Base-by-base conservation (phyloP, 441 rosid genomes). In the Mallotus repandus region DNA sequence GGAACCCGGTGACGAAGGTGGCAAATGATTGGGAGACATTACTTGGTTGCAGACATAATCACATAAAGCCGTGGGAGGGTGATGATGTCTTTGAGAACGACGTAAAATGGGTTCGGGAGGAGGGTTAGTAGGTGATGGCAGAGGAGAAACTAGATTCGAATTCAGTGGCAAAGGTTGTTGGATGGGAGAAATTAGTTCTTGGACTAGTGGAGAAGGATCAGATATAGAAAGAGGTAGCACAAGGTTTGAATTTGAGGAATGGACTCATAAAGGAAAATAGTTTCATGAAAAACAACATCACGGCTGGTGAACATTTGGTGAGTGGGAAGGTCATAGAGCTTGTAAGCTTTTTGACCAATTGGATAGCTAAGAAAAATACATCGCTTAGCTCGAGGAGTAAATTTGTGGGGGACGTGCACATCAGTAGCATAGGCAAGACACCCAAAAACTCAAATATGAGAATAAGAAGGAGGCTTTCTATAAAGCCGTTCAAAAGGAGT, bases 211-310 rank as follows among this genome's bases (percentile, higher is more conserved):
- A 2, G 41, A 38, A 38, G 41, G 41, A 38, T 38, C 41, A 4
- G 7, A 38, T 6, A 38, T 1, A 4, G 7, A 38, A 38, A 38
- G 6, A 0, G 6, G 41, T 3, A 38, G 6, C 7, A 38, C 7
- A 38, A 38, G 41, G 41, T 38, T 0, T 38, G 7, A 38, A 38
- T 38, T 38, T 4, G 41, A 38, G 41, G 41, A 16, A 25, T 3
- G 21, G 43, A 25, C 18, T 10, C 29, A 63, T 9, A 50, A 2
- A 48, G 18, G 22, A 54, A 74, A 2, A 74, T 62, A 66, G 7
- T n/a, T 25, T 74, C 45, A 74, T 74, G 41, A 60, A 68, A 74
- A 16, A 61, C 4, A 10, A 69, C 58, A 69, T 38, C 70, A 19
- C 35, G 50, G 7, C 65, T 62, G 4, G 68, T 49, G 60, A 72